Percentiles rank a stretch among this genome's conserved stretches.
phyloP scores from a whole-genome alignment of 176 grass and related monocot genomes.

The Musa beccarii region DNA sequence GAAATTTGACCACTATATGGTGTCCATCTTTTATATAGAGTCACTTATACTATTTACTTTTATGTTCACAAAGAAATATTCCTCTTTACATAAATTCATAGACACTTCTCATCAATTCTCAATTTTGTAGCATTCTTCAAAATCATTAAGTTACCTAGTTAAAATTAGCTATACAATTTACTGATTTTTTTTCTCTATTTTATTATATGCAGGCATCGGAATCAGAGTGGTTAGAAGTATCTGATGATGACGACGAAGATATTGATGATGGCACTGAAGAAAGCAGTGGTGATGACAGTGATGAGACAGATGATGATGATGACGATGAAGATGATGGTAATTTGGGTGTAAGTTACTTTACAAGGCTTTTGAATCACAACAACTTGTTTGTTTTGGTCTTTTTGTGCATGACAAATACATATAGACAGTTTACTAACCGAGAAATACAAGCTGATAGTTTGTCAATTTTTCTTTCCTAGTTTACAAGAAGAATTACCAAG shows the following conservation, averaged over 20 bases:
- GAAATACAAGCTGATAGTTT: not conserved
- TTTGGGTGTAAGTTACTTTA: constrained; percentile 2
- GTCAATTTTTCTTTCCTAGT: not conserved
- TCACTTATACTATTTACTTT: not conserved
- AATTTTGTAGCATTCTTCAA: not conserved
- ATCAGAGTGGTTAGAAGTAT: constrained; percentile 90
- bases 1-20: not conserved
- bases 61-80: not conserved
- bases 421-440: not conserved
- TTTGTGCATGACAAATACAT: not conserved
- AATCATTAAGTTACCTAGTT: not conserved
- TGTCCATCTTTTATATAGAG: not conserved
- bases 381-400: not conserved
- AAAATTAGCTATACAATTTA: not conserved
- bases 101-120: not conserved
- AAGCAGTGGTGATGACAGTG: constrained; percentile 24
- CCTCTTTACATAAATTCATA: constrained; percentile 1
- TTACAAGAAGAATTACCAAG: not conserved
- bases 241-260: constrained; percentile 51
- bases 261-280: constrained; percentile 43
- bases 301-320: constrained; percentile 61
- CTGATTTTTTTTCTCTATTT: not conserved
- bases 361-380: not conserved
- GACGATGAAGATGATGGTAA: constrained; percentile 33
- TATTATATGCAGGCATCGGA: constrained; percentile 56